Evolutionary conservation across 1,139 yeast species (phyloP).

Genomic region (Lodderomyces elongisporus): DNA sequence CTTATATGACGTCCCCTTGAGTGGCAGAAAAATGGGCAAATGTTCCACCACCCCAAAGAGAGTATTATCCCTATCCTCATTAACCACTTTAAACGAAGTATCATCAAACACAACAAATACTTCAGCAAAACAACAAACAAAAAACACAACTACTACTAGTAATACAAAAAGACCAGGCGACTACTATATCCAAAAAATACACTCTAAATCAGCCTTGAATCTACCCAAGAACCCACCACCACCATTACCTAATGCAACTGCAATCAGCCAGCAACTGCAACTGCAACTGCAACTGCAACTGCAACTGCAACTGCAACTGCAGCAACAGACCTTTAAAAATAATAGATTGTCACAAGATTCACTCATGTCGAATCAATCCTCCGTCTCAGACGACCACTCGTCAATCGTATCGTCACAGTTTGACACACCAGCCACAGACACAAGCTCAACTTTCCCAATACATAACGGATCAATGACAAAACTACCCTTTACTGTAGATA

Average conservation of each 20-base stretch:
- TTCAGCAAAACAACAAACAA: neutral
- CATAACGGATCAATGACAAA: neutral
- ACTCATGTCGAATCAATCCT: constrained; percentile 30
- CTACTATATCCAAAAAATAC: constrained; percentile 34
- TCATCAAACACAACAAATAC: neutral
- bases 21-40: constrained; percentile 9
- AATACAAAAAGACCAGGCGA: constrained; percentile 39
- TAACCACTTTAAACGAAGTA: constrained; percentile 19
- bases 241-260: too few relatives aligned
- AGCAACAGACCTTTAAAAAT: constrained; percentile 14
- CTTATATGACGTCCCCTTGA: constrained; percentile 27
- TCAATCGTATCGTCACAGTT: constrained; percentile 35
- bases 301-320: constrained; percentile 1
- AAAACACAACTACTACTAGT: too few relatives aligned
- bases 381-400: constrained; percentile 31
- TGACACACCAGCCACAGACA: constrained; percentile 15
- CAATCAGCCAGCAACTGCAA: neutral
- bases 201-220: constrained; percentile 7
- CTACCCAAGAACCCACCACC: constrained; percentile 5
- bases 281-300: constrained; percentile 3
- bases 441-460: constrained; percentile 4
- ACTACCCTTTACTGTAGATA: too few relatives aligned
- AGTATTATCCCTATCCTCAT: constrained; percentile 24
- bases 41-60: constrained; percentile 19
- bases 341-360: constrained; percentile 38